These are phyloP conservation scores for Venturia aucupariae DNA, from an alignment of 2,329 filamentous ascomycete genomes.

Conservation along the genomic window DNA sequence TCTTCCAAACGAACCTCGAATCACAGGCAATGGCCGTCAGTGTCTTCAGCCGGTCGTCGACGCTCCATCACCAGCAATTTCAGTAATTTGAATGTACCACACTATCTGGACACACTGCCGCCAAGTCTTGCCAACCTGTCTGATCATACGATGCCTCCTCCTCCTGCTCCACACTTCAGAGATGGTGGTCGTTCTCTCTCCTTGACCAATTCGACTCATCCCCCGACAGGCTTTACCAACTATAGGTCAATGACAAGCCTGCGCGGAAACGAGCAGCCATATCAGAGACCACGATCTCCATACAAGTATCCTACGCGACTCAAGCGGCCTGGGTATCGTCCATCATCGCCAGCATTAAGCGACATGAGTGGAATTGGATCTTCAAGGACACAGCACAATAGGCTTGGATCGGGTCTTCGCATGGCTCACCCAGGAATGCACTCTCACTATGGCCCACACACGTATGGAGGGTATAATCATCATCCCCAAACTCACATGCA, in stretches of 20 bases:
- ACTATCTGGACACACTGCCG: conserved; percentile 30
- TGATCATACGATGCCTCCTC: conserved; percentile 7
- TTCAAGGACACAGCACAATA: conserved; percentile 15
- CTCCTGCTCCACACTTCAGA: conserved; percentile 17
- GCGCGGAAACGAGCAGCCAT: conserved; percentile 30
- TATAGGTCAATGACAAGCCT: conserved; percentile 38
- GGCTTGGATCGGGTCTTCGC: conserved; percentile 9
- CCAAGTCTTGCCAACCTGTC: conserved; percentile 18
- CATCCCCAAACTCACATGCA: background rate
- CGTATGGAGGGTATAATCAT: background rate
- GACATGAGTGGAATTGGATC: conserved; percentile 25
- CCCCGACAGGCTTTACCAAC: conserved; percentile 29
- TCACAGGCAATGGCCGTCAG: conserved; percentile 29
- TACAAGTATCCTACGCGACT: conserved; percentile 35
- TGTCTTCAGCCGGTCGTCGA: conserved; percentile 30
- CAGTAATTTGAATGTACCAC: conserved; percentile 27
- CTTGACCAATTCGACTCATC: conserved; percentile 27
- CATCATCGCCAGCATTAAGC: conserved; percentile 36
- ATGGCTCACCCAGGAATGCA: conserved; percentile 1
- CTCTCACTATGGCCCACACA: background rate
- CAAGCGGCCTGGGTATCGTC: conserved; percentile 33
- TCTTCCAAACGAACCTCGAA: conserved; percentile 31
- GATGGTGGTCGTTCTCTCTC: conserved; percentile 36
- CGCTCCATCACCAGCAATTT: conserved; percentile 29
- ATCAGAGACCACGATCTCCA: conserved; percentile 29